Conservation (phyloP, 768 basidiomycete species). For the Pulveroboletus sp. region DNA sequence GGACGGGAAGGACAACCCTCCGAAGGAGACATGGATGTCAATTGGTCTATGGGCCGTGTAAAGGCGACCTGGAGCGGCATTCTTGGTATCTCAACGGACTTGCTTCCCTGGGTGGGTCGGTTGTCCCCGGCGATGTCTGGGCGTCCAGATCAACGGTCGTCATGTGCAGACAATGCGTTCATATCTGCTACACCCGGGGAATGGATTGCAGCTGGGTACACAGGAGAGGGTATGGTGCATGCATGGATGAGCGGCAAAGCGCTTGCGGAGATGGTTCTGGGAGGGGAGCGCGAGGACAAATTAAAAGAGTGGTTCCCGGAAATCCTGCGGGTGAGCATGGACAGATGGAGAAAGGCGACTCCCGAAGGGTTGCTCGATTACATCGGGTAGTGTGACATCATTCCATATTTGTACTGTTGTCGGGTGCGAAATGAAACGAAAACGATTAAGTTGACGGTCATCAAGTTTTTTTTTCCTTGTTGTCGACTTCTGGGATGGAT, state of each 20-base stretch:
- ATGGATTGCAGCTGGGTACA: constrained; percentile 70
- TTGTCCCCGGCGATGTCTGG: constrained; percentile 47
- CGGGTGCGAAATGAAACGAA: neutral
- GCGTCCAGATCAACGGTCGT: constrained; percentile 25
- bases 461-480: no score
- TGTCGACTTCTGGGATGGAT: no score
- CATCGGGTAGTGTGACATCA: neutral
- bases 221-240: constrained; percentile 72
- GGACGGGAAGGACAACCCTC: constrained; percentile 32
- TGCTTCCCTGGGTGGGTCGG: constrained; percentile 69
- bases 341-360: constrained; percentile 52
- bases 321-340: constrained; percentile 43
- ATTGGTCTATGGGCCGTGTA: constrained; percentile 44
- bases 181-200: constrained; percentile 46
- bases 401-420: no score
- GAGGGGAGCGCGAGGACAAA: constrained; percentile 25
- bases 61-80: constrained; percentile 64
- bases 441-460: constrained; percentile 1
- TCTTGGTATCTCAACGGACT: constrained; percentile 58
- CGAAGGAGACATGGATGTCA: constrained; percentile 7
- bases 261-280: constrained; percentile 56
- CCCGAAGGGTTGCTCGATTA: constrained; percentile 37
- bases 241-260: constrained; percentile 65
- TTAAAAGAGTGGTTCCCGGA: constrained; percentile 48
- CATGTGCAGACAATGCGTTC: neutral